Conservation (phyloP, 352 stramenopile species). For the Phytophthora lateralis region DNA sequence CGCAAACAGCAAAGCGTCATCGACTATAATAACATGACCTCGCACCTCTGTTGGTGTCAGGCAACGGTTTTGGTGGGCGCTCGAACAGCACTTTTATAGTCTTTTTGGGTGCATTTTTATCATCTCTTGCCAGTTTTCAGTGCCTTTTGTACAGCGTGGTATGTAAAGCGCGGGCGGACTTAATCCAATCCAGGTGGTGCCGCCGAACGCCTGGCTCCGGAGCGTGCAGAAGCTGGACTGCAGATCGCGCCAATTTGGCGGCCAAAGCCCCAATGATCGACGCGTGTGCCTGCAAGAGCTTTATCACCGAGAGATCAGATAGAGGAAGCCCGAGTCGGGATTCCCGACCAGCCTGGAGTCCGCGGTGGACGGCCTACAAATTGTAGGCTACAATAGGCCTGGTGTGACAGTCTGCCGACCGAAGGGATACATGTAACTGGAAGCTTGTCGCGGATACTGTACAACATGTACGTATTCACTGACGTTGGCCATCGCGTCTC, state of each 20-base stretch:
- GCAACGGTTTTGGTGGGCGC: slow-evolving; percentile 4
- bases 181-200: neutral
- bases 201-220: neutral
- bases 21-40: slow-evolving; percentile 3
- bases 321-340: neutral
- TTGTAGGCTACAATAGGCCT: too few relatives aligned
- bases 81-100: slow-evolving; percentile 8
- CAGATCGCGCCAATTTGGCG: neutral
- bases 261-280: neutral
- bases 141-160: too few relatives aligned
- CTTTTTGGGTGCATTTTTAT: slow-evolving; percentile 17
- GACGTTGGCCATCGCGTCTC: neutral
- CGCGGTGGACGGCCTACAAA: too few relatives aligned
- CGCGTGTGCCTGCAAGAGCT: neutral
- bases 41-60: neutral
- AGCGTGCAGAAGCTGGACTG: neutral
- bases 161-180: neutral
- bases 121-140: neutral
- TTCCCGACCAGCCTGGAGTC: too few relatives aligned
- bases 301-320: neutral
- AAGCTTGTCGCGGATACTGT: neutral
- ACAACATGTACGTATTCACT: too few relatives aligned
- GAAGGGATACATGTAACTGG: neutral
- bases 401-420: too few relatives aligned
- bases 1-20: slow-evolving; percentile 13